Conservation (phyloP, 1,284 basidiomycete species). For the Xerocomus nothofagi region DNA sequence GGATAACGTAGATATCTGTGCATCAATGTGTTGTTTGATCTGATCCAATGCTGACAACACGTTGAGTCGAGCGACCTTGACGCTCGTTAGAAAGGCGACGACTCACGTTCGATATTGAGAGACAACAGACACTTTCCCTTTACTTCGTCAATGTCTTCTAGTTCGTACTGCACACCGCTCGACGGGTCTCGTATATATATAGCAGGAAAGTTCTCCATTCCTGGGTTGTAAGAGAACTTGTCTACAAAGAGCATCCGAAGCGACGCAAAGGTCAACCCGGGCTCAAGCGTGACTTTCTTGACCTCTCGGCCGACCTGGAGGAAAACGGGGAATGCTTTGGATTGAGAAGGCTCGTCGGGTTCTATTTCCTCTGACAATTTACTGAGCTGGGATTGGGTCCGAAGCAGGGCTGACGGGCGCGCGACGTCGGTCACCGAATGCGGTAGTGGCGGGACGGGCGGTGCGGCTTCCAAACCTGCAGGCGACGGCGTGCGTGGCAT, state of each 20-base stretch:
- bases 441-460: constrained; percentile 50
- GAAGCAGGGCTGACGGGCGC: constrained; percentile 39
- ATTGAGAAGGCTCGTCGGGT: constrained; percentile 23
- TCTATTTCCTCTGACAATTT: constrained; percentile 24
- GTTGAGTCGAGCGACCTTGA: constrained; percentile 8
- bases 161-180: constrained; percentile 92
- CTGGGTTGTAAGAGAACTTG: constrained; percentile 92
- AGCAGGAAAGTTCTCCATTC: constrained; percentile 91
- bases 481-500: constrained; percentile 33
- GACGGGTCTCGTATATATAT: constrained; percentile 93
- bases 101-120: constrained; percentile 94
- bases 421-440: constrained; percentile 22
- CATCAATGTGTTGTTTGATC: constrained; percentile 96
- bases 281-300: constrained; percentile 81
- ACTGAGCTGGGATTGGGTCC: constrained; percentile 28
- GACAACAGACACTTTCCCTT: constrained; percentile 86
- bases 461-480: constrained; percentile 36
- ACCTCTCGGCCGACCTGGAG: constrained; percentile 91
- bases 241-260: constrained; percentile 91
- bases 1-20: constrained; percentile 82
- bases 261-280: constrained; percentile 67
- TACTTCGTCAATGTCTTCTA: constrained; percentile 95
- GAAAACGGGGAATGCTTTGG: constrained; percentile 68
- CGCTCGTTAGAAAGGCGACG: not conserved
- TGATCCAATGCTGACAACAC: constrained; percentile 84